phyloP scores from a whole-genome alignment of 148 eudicot genomes.

The Drosera capensis region DNA sequence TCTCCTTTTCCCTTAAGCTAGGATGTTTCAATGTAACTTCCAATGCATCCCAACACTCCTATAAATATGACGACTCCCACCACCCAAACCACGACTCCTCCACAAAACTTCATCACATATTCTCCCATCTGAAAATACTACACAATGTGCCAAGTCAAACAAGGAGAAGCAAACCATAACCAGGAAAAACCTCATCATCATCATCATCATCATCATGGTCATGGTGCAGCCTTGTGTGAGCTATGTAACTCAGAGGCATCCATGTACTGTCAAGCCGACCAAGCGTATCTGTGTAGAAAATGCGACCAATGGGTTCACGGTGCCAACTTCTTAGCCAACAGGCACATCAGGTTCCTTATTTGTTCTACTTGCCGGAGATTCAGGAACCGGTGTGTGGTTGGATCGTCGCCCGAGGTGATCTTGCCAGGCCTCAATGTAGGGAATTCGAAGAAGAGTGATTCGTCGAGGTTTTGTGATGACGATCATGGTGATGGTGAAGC shows the following conservation, averaged over 20 bases:
- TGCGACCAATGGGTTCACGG: conserved; percentile 30
- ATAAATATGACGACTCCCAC: too few relatives aligned
- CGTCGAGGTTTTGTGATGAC: not conserved
- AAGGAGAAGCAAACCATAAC: too few relatives aligned
- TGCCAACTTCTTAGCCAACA: conserved; percentile 25
- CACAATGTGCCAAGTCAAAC: too few relatives aligned
- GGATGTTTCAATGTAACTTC: too few relatives aligned
- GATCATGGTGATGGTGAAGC: not conserved
- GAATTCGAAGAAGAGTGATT: conserved; percentile 7
- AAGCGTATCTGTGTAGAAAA: conserved; percentile 21
- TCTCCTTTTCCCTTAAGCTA: too few relatives aligned
- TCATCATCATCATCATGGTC: too few relatives aligned
- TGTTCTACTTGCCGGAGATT: conserved; percentile 21
- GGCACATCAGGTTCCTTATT: conserved; percentile 19
- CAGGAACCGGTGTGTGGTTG: conserved; percentile 14
- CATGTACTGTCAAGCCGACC: conserved; percentile 23
- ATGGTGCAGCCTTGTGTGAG: conserved; percentile 12
- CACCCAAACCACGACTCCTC: too few relatives aligned
- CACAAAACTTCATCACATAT: too few relatives aligned
- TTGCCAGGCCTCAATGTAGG: conserved; percentile 5
- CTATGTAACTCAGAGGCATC: conserved; percentile 16
- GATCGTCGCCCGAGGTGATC: conserved; percentile 9
- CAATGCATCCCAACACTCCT: too few relatives aligned
- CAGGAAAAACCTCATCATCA: too few relatives aligned
- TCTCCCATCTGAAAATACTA: too few relatives aligned